Evolutionary conservation across 441 rosid genomes (phyloP).

Genomic region (Arabidopsis hybrid): DNA sequence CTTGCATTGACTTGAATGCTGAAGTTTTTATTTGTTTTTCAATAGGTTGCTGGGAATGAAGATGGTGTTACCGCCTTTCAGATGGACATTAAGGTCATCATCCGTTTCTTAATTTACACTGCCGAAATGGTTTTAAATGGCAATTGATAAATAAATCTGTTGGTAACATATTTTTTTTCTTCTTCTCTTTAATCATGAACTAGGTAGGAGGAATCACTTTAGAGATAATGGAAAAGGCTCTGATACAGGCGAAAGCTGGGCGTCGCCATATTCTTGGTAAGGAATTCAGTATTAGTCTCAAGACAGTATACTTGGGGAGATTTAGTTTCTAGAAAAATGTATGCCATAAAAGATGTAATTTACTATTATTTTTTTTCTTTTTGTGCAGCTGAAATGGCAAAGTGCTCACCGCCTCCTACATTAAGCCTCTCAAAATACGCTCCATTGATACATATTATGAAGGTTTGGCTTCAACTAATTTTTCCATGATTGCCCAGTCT

Average conservation of each 20-base stretch:
- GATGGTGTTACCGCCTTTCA: constrained; percentile 97
- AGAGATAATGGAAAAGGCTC: constrained; percentile 84
- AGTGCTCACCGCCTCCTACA: constrained; percentile 90
- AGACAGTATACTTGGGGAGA: background rate
- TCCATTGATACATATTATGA: constrained; percentile 90
- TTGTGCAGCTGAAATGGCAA: constrained; percentile 81
- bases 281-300: background rate
- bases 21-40: constrained; percentile 37
- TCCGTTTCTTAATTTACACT: constrained; percentile 21
- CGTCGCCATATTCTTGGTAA: constrained; percentile 91
- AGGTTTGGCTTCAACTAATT: constrained; percentile 62
- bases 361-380: background rate
- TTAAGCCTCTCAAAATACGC: constrained; percentile 80
- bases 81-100: constrained; percentile 94
- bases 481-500: constrained; percentile 28
- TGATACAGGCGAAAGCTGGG: constrained; percentile 88
- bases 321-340: background rate
- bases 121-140: constrained; percentile 1
- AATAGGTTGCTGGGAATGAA: constrained; percentile 97
- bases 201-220: constrained; percentile 95
- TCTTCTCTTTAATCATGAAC: constrained; percentile 29
- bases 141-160: constrained; percentile 14
- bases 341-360: constrained; percentile 9
- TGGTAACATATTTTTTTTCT: constrained; percentile 23
- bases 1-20: constrained; percentile 19